Evolutionary conservation across 139 green algal species (phyloP).

Genomic region (Trebouxia sp.): DNA sequence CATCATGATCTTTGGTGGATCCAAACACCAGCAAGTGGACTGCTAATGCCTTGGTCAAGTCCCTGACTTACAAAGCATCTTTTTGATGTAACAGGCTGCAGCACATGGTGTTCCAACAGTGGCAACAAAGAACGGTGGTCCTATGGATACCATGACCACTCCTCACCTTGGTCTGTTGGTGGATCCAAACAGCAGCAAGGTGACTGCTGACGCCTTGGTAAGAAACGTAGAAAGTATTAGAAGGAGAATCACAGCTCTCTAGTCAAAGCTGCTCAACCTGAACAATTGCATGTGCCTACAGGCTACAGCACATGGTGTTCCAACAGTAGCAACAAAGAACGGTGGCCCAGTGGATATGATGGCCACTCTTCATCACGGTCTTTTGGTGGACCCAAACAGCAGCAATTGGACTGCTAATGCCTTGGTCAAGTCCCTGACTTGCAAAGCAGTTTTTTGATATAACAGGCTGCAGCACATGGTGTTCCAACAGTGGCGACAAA

Average conservation of each 20-base stretch:
- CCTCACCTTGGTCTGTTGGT: conserved; percentile 87
- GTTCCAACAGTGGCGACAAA: conserved; percentile 93
- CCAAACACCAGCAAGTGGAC: conserved; percentile 75
- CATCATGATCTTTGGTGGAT: conserved; percentile 89
- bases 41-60: conserved; percentile 70
- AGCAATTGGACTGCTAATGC: conserved; percentile 61
- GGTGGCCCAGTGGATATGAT: conserved; percentile 89
- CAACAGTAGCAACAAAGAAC: conserved; percentile 92
- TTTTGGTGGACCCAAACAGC: conserved; percentile 88
- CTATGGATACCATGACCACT: conserved; percentile 79
- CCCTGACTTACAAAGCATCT: no score
- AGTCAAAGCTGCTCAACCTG: neutral
- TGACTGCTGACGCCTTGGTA: conserved; percentile 74
- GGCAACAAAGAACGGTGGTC: conserved; percentile 89
- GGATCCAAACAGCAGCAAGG: conserved; percentile 77
- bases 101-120: conserved; percentile 93
- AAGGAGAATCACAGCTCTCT: neutral
- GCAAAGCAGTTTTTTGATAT: neutral
- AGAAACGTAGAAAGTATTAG: neutral
- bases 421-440: conserved; percentile 78
- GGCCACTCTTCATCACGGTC: conserved; percentile 77
- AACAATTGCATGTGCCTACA: conserved; percentile 12
- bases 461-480: conserved; percentile 84
- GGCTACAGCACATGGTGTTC: conserved; percentile 90
- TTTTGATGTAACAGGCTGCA: conserved; percentile 58